These are phyloP conservation scores for Colletotrichum costaricense DNA, from an alignment of 2,329 filamentous ascomycete genomes.

Conservation along the genomic window DNA sequence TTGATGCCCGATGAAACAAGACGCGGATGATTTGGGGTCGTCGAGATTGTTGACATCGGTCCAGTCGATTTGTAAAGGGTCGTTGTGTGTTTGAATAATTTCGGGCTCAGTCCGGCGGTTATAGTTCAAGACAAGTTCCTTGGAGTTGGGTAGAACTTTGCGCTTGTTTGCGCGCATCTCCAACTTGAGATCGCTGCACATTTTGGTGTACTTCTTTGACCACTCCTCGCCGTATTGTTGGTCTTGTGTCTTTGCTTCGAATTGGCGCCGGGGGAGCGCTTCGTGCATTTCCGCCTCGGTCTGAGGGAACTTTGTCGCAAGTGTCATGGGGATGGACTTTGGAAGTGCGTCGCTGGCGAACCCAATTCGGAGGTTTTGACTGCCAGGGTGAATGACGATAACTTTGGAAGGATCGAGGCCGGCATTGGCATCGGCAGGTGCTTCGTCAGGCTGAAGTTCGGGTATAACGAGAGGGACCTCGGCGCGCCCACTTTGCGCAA, in stretches of 20 bases:
- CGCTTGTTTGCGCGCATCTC: slow-evolving; percentile 95
- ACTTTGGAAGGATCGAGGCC: slow-evolving; percentile 86
- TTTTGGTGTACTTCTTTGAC: slow-evolving; percentile 79
- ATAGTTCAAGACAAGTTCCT: slow-evolving; percentile 94
- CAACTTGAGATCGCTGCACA: slow-evolving; percentile 87
- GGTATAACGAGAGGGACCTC: slow-evolving; percentile 71
- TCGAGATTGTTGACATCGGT: slow-evolving; percentile 79
- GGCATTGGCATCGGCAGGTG: slow-evolving; percentile 63
- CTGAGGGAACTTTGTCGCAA: slow-evolving; percentile 81
- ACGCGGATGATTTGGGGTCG: slow-evolving; percentile 69
- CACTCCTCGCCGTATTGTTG: slow-evolving; percentile 89
- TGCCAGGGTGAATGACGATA: slow-evolving; percentile 94
- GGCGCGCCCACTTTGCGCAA: slow-evolving; percentile 79
- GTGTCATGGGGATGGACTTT: slow-evolving; percentile 92
- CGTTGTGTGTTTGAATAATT: slow-evolving; percentile 92
- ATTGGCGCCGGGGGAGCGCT: slow-evolving; percentile 78
- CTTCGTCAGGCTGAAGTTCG: slow-evolving; percentile 70
- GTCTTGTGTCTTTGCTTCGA: slow-evolving; percentile 72
- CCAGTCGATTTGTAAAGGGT: slow-evolving; percentile 94
- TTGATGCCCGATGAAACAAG: slow-evolving; percentile 82
- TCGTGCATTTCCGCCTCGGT: slow-evolving; percentile 88
- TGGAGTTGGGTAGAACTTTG: slow-evolving; percentile 95
- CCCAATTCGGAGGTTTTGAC: slow-evolving; percentile 93
- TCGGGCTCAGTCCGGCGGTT: slow-evolving; percentile 88
- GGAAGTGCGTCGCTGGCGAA: slow-evolving; percentile 96